These are phyloP conservation scores for Epichloe sp. DNA, from an alignment of 2,329 filamentous ascomycete species.

Conservation along the genomic window DNA sequence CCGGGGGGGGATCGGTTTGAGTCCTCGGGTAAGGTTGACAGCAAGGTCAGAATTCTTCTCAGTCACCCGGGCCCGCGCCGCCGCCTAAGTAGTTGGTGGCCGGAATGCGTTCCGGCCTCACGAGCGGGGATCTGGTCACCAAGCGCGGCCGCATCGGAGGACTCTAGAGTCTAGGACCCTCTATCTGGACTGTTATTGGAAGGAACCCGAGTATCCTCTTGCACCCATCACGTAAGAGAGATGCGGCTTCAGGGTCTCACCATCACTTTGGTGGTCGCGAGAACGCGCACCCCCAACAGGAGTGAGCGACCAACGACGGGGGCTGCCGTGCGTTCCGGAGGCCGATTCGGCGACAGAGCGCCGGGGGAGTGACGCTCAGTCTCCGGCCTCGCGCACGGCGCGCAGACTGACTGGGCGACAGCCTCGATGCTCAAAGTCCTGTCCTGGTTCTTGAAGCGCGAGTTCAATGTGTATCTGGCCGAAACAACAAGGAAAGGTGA, in stretches of 20 bases:
- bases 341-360: not conserved
- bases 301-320: not conserved
- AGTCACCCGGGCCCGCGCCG: conserved; percentile 14
- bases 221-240: conserved; percentile 13
- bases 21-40: not conserved
- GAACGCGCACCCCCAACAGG: not conserved
- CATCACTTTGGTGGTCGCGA: not conserved
- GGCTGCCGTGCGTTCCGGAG: not conserved
- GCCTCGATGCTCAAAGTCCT: too few relatives aligned
- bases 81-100: conserved; percentile 35
- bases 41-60: not conserved
- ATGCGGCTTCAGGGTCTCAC: not conserved
- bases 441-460: too few relatives aligned
- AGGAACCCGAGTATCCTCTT: conserved; percentile 1
- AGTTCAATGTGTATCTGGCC: too few relatives aligned
- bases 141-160: conserved; percentile 11
- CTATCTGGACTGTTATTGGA: conserved; percentile 8
- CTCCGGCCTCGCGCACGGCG: not conserved
- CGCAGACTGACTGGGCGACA: too few relatives aligned
- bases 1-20: too few relatives aligned
- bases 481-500: too few relatives aligned
- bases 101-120: conserved; percentile 35
- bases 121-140: conserved; percentile 15
- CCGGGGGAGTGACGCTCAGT: not conserved
- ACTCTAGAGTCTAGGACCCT: conserved; percentile 5